phyloP scores from a whole-genome alignment of 352 stramenopile species.

The Phytophthora capsici region DNA sequence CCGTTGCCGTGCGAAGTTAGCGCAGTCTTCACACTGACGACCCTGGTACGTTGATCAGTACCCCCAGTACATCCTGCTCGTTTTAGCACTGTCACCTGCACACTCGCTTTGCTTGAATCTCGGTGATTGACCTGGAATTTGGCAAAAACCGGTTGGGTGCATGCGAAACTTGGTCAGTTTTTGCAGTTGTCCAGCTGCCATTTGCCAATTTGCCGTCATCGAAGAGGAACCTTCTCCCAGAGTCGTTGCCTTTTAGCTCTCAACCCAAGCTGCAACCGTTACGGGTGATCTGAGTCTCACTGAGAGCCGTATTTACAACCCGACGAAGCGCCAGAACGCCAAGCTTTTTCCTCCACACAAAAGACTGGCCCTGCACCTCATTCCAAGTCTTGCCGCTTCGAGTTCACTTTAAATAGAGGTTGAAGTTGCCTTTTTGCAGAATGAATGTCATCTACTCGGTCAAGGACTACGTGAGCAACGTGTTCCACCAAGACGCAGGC shows the following conservation, averaged over 20 bases:
- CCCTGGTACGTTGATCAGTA: background rate
- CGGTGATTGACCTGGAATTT: conserved; percentile 22
- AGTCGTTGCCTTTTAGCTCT: too few species aligned
- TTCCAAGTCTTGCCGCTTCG: conserved; percentile 18
- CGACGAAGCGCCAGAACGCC: conserved; percentile 21
- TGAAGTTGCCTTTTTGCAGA: conserved; percentile 21
- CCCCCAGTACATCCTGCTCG: background rate
- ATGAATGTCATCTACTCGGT: conserved; percentile 91
- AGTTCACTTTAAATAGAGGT: conserved; percentile 16
- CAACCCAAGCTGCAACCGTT: too few species aligned
- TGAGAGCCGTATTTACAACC: conserved; percentile 28
- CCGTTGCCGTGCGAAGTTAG: background rate
- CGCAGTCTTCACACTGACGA: background rate
- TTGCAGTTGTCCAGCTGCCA: conserved; percentile 18
- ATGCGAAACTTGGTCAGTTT: conserved; percentile 26
- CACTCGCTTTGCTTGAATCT: conserved; percentile 18
- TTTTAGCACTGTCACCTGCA: conserved; percentile 4
- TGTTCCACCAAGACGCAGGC: conserved; percentile 66
- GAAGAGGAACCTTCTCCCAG: conserved; percentile 2
- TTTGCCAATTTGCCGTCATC: conserved; percentile 14
- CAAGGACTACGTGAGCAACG: conserved; percentile 88
- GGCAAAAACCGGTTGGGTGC: conserved; percentile 13
- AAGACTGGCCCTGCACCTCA: background rate
- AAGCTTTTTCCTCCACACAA: conserved; percentile 24
- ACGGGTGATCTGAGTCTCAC: conserved; percentile 26